A percentile compares a stretch with the other conserved stretches of the same genome.
These are phyloP conservation scores for Colletotrichum godetiae DNA, from an alignment of 2,329 filamentous ascomycete species.

Conservation along the genomic window DNA sequence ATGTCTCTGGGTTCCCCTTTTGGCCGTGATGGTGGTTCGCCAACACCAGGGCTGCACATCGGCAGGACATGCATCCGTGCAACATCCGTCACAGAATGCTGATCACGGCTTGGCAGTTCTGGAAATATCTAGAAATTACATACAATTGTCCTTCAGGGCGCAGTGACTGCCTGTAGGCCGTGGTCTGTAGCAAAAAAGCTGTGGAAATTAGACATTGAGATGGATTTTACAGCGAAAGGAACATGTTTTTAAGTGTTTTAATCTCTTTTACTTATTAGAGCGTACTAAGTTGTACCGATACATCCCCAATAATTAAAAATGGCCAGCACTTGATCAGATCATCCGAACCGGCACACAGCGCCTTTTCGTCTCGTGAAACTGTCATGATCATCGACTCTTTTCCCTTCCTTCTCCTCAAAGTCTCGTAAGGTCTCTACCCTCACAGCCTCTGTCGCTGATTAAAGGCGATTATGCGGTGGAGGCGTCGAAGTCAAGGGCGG, in stretches of 20 bases:
- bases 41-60: too few relatives aligned
- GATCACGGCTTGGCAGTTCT: not conserved
- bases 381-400: slow-evolving; percentile 15
- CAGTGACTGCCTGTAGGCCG: not conserved
- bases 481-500: slow-evolving; percentile 38
- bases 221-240: accelerated
- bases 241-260: not conserved
- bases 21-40: not conserved
- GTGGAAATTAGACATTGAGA: not conserved
- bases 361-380: slow-evolving; percentile 17
- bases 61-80: not conserved
- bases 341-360: slow-evolving; percentile 33
- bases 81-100: not conserved
- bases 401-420: not conserved
- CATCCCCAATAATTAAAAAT: slow-evolving; percentile 27
- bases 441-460: not conserved
- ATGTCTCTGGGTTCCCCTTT: too few relatives aligned
- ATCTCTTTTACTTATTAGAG: slow-evolving; percentile 21
- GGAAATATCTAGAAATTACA: too few relatives aligned
- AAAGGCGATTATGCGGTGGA: slow-evolving; percentile 20
- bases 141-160: not conserved
- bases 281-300: slow-evolving; percentile 17
- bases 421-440: not conserved
- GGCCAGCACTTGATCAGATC: slow-evolving; percentile 34
- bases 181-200: not conserved